Percentiles rank a stretch among this genome's conserved stretches.
These are phyloP conservation scores for Citrus trifoliata DNA, from an alignment of 345 rosid species.

Conservation along the genomic window DNA sequence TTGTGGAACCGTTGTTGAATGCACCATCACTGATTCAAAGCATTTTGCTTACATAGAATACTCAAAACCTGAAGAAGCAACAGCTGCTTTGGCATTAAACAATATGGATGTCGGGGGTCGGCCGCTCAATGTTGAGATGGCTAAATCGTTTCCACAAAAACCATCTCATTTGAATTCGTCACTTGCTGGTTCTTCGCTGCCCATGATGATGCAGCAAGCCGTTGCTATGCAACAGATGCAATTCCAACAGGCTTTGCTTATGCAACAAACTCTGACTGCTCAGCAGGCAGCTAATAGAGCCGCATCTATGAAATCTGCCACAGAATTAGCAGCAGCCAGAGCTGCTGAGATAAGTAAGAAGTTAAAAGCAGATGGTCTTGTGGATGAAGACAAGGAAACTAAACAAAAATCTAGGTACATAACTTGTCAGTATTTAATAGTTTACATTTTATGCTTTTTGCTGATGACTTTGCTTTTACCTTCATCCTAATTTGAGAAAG, in stretches of 20 bases:
- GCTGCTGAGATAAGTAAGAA: slow-evolving; percentile 95
- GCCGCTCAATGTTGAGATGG: slow-evolving; percentile 94
- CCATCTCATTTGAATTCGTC: slow-evolving; percentile 51
- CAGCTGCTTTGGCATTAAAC: slow-evolving; percentile 86
- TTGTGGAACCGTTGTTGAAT: slow-evolving; percentile 86
- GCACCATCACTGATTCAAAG: slow-evolving; percentile 82
- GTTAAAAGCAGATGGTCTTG: slow-evolving; percentile 80
- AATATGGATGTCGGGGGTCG: slow-evolving; percentile 94
- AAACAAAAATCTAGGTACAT: slow-evolving; percentile 60
- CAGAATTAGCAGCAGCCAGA: slow-evolving; percentile 95
- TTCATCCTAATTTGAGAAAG: background rate
- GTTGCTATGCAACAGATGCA: slow-evolving; percentile 99
- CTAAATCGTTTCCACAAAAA: slow-evolving; percentile 86
- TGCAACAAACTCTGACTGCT: slow-evolving; percentile 94
- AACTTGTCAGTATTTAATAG: background rate
- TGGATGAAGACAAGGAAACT: slow-evolving; percentile 53
- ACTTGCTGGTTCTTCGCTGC: slow-evolving; percentile 67
- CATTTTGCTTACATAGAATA: slow-evolving; percentile 89
- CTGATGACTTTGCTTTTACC: background rate
- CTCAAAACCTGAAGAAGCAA: slow-evolving; percentile 84
- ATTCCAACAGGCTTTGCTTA: slow-evolving; percentile 92
- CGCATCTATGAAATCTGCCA: slow-evolving; percentile 96
- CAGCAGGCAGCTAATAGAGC: slow-evolving; percentile 98
- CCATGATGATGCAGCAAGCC: slow-evolving; percentile 99
- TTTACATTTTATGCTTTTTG: background rate